Evolutionary conservation across 805 yeast genomes (phyloP), one percentile per base, ranked within the genome.

Genomic region (Ogataea siamensis): DNA sequence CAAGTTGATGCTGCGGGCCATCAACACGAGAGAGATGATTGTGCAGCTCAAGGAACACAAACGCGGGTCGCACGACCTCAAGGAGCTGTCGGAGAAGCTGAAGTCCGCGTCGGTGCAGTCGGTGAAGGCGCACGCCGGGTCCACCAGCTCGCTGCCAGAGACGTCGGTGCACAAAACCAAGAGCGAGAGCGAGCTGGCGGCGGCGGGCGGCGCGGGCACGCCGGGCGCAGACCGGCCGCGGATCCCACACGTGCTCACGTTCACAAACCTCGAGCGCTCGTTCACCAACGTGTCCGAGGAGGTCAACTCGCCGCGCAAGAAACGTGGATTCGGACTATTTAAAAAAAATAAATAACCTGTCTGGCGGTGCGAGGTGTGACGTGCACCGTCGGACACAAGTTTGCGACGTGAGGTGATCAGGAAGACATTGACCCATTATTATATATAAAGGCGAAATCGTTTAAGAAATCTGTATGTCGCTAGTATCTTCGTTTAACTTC

Each of bases 1-100:
- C 61, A 78, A 80, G 49, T 58, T 84, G 42, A 70, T 82, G 70
- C 51, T 79, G 32, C 62, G 84, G 37, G 70, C 80, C 0, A 57
- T 69, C 42, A 78, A 79, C 52, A 77, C 70, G 1, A 57, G 74
- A 33, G 76, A 73, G 36, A 73, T 78, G 74, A 59, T 73, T 11
- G 55, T 56, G 17, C 58, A 62, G 10, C 54, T 72, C 27, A 51
- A 46, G n/a, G 46, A 55, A 21, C 67, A 63, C 32, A 62, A 57
- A 37, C 34, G 22, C 13, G 52, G 49, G 31, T 34, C 54, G 19
- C 43, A 39, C 5, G 28, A 35, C 8, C 34, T 16, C 9, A 12
- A 20, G n/a, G 30, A 13, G 15, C 20, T 28, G 24, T 28, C 26
- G 6, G 15, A 16, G 25, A 18, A 24, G 28, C 22, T 36, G 23